Evolutionary conservation across 176 grass and related monocot genomes (phyloP), one percentile per base, ranked within the genome.

Genomic region (Phoenix roebelenii): DNA sequence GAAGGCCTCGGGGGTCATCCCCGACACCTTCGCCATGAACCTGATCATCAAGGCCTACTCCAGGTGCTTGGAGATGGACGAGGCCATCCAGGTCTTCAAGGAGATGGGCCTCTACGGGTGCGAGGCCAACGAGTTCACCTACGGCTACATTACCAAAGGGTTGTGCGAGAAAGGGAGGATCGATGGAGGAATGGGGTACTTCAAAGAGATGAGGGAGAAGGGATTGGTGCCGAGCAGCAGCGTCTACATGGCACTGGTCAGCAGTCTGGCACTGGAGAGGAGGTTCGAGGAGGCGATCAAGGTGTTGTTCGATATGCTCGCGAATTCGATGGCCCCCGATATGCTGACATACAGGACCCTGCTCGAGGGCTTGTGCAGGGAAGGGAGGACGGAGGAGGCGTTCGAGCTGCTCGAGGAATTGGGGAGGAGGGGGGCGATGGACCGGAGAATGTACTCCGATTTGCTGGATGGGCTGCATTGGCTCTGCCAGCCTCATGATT

Each of bases 391-490:
- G 3, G 87, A 91, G 54, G 84, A 75, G 16, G 87, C 92, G 0
- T 88, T 91, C 57, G 32, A 83, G 55, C 58, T 85, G 69, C 83
- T 91, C 4, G 87, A 91, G 48, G 81, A 85, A 55, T 72, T 97
- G 50, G 56, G 7, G 51, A 75, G 58, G 70, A 70, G 57, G 57
- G 80, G 83, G 5, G 52, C 75, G 14, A 39, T 97, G 75, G 78
- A 91, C 49, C 64, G 80, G 59, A 77, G 67, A 61, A 84, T 85
- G 75, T 84, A 91, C 54, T 79, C 83, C 0, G 76, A 97, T 48
- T 88, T 97, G 81, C 77, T 97, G 10, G 92, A 80, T 15, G 87
- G 87, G 3, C 29, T 97, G 68, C 92, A 97, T 54, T 97, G 92
- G 92, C 84, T 97, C 54, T 75, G 83, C 52, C 92, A 97, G 69